Evolutionary conservation across 176 grass and related monocot species (phyloP).

Genomic region (Aegilops tauschii): DNA sequence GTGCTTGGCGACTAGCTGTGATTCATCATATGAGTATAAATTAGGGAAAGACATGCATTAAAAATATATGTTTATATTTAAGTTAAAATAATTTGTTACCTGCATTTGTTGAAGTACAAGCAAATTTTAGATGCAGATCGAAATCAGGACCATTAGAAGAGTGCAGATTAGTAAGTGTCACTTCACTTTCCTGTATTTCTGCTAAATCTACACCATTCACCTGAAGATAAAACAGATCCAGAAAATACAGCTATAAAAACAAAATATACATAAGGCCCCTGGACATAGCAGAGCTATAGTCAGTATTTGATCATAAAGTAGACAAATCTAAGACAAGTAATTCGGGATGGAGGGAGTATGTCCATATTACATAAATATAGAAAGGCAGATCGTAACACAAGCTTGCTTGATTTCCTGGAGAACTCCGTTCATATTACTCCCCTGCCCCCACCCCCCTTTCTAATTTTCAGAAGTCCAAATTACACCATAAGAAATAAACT

Average conservation of each 20-base stretch:
- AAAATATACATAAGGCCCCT: background rate
- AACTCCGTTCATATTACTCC: background rate
- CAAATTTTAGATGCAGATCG: conserved; percentile 35
- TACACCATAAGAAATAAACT: background rate
- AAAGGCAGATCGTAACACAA: background rate
- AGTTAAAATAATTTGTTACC: conserved; percentile 18
- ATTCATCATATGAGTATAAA: conserved; percentile 13
- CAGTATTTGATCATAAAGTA: background rate
- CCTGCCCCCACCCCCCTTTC: background rate
- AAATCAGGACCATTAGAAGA: conserved; percentile 61
- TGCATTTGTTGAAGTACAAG: background rate
- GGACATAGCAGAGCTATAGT: background rate
- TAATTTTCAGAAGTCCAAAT: background rate
- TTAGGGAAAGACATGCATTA: background rate
- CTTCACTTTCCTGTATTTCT: conserved; percentile 54
- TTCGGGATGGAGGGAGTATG: background rate
- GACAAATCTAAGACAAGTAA: background rate
- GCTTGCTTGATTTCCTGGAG: conserved; percentile 4
- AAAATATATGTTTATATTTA: background rate
- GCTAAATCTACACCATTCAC: conserved; percentile 49
- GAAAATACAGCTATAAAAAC: background rate
- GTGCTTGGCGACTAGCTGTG: conserved; percentile 17
- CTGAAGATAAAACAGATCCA: conserved; percentile 32
- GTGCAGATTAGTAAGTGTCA: conserved; percentile 48
- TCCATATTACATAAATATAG: background rate